Evolutionary conservation across 1,139 yeast genomes (phyloP).

Genomic region (Geotrichum candidum): DNA sequence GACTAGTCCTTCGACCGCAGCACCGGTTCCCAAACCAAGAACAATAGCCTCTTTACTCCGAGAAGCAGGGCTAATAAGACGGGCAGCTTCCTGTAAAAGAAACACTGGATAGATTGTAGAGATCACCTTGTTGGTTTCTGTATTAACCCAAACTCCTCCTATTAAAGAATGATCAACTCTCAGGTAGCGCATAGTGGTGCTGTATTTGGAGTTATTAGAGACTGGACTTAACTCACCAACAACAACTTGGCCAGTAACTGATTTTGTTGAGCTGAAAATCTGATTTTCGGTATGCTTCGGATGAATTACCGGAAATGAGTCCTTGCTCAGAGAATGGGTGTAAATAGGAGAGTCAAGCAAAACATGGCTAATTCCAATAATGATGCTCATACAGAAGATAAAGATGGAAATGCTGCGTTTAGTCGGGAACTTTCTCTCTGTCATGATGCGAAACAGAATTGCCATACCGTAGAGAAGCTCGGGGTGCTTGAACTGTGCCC

Average conservation of each 20-base stretch:
- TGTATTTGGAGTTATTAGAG: background rate
- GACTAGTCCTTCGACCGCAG: slow-evolving; percentile 1
- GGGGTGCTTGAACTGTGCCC: background rate
- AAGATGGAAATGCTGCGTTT: background rate
- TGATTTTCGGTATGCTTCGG: background rate
- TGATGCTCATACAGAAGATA: background rate
- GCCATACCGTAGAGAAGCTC: background rate
- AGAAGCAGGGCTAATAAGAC: background rate
- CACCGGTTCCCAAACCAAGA: slow-evolving; percentile 12
- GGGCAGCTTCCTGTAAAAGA: slow-evolving; percentile 8
- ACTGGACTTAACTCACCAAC: slow-evolving; percentile 7
- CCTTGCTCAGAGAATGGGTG: background rate
- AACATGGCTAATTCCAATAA: background rate
- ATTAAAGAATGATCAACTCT: slow-evolving; percentile 6
- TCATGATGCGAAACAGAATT: background rate
- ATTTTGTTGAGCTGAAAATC: background rate
- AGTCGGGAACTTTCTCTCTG: background rate
- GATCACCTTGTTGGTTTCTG: background rate
- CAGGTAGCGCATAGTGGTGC: slow-evolving; percentile 4
- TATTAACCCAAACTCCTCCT: slow-evolving; percentile 9
- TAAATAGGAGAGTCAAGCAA: background rate
- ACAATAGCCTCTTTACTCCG: slow-evolving; percentile 5
- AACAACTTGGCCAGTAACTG: slow-evolving; percentile 1
- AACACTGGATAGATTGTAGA: slow-evolving; percentile 11
- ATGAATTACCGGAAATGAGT: background rate